Conservation (phyloP, 345 rosid species). For the Syzygium aqueum region DNA sequence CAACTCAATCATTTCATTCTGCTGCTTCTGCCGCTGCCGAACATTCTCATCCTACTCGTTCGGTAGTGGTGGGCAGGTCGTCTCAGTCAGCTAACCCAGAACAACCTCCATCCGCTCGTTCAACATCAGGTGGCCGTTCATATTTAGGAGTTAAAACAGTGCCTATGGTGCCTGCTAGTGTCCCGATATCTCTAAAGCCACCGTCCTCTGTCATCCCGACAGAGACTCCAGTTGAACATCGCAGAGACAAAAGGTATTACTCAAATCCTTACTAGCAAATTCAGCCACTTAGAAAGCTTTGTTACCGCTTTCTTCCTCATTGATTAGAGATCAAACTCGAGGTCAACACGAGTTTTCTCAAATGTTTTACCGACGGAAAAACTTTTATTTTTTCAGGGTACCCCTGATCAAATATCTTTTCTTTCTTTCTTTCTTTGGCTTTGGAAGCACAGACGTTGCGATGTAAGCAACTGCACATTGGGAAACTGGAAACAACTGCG, state of each 20-base stretch:
- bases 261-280: not conserved
- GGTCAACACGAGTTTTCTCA: not conserved
- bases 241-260: conserved; percentile 53
- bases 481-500: not conserved
- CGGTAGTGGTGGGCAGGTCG: conserved; percentile 12
- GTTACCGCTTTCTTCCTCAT: not conserved
- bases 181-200: conserved; percentile 51
- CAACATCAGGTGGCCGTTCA: conserved; percentile 35
- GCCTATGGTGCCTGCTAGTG: conserved; percentile 40
- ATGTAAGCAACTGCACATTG: not conserved
- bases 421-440: not conserved
- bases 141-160: conserved; percentile 23
- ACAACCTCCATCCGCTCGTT: conserved; percentile 32
- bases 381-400: not conserved
- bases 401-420: not conserved
- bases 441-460: not conserved
- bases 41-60: not conserved
- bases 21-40: not conserved
- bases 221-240: conserved; percentile 29
- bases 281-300: not conserved
- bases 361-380: not conserved
- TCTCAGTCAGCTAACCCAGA: conserved; percentile 26
- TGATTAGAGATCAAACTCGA: not conserved
- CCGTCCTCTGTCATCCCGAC: conserved; percentile 24
- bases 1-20: not conserved